Conservation (phyloP, 2,329 filamentous ascomycete genomes). For the Elsinoe ampelina region DNA sequence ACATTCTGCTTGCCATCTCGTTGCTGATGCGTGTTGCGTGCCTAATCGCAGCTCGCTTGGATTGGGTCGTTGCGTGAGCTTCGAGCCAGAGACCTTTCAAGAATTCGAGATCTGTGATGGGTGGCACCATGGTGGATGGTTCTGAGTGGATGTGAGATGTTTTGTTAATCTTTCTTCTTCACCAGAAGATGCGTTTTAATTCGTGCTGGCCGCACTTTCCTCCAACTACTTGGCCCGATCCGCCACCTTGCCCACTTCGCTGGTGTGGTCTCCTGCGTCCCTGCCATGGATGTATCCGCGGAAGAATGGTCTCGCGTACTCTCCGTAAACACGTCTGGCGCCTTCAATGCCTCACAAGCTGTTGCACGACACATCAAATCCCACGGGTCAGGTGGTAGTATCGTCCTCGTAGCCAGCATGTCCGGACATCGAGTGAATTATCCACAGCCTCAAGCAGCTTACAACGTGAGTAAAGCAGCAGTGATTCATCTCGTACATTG, state of each 20-base stretch:
- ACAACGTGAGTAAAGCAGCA: constrained; percentile 60
- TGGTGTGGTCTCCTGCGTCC: constrained; percentile 55
- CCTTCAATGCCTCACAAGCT: constrained; percentile 62
- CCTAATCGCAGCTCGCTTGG: no score
- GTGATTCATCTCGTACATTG: constrained; percentile 54
- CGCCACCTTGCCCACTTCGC: constrained; percentile 56
- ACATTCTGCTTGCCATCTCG: no score
- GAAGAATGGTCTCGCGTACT: constrained; percentile 54
- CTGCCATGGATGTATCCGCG: constrained; percentile 50
- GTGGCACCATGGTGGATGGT: no score
- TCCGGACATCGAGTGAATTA: constrained; percentile 61
- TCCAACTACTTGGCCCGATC: constrained; percentile 44
- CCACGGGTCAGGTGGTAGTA: constrained; percentile 46
- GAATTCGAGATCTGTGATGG: no score
- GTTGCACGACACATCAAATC: constrained; percentile 47
- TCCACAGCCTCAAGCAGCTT: constrained; percentile 55
- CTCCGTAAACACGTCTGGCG: constrained; percentile 63
- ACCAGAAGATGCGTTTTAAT: no score
- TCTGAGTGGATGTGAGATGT: no score
- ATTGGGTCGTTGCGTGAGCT: no score
- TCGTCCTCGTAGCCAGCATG: constrained; percentile 59
- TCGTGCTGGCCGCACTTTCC: no score
- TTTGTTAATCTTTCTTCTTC: no score
- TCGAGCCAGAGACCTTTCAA: no score
- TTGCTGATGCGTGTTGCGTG: no score